phyloP scores from a whole-genome alignment of 345 rosid genomes.

The Trapa incisa region DNA sequence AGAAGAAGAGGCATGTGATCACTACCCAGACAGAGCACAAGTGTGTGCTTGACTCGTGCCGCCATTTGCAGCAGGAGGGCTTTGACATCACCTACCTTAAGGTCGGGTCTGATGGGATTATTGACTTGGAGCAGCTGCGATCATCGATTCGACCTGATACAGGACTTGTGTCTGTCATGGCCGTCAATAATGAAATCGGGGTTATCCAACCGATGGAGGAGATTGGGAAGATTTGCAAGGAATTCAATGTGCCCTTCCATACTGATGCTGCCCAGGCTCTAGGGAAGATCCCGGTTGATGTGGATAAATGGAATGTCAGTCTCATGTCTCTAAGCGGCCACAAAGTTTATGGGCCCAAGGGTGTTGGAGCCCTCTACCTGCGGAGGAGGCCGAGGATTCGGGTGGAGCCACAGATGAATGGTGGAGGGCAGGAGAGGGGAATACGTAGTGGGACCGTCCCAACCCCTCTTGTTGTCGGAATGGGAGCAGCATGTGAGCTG shows the following conservation, averaged over 20 bases:
- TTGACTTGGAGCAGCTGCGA: constrained; percentile 53
- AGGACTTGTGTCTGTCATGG: constrained; percentile 80
- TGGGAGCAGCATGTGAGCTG: constrained; percentile 83
- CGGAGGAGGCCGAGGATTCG: constrained; percentile 74
- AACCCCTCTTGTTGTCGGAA: constrained; percentile 73
- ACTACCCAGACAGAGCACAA: constrained; percentile 98
- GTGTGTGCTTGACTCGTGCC: constrained; percentile 86
- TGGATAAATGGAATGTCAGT: constrained; percentile 79
- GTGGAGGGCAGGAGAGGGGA: constrained; percentile 99
- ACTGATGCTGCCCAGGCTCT: constrained; percentile 92
- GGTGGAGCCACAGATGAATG: constrained; percentile 85
- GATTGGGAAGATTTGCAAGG: constrained; percentile 73
- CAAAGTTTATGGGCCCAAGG: constrained; percentile 86
- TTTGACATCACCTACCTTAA: constrained; percentile 82
- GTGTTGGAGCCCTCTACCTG: constrained; percentile 82
- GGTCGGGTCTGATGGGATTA: constrained; percentile 59
- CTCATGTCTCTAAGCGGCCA: constrained; percentile 94
- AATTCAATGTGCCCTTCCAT: constrained; percentile 67
- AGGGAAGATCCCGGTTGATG: constrained; percentile 85
- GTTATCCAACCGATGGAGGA: constrained; percentile 90
- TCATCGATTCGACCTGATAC: constrained; percentile 69
- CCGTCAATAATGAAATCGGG: constrained; percentile 95
- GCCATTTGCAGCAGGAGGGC: constrained; percentile 93
- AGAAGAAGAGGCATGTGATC: constrained; percentile 75
- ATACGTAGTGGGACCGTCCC: constrained; percentile 87